Evolutionary conservation across 179 eudicot species (phyloP).

Genomic region (Actinidia chinensis): DNA sequence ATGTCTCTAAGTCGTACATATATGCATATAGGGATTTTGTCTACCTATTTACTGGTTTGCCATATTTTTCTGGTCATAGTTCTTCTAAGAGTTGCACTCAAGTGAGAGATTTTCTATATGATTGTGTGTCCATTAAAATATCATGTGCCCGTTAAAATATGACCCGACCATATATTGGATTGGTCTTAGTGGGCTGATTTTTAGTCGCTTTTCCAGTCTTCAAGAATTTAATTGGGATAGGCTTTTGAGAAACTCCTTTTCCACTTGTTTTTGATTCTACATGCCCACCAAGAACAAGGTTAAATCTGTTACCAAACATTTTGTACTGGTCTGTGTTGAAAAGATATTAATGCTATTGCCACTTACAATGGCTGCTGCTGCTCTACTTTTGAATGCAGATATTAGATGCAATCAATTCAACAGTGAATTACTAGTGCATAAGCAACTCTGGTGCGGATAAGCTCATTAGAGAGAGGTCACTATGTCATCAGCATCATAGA

Average conservation of each 20-base stretch:
- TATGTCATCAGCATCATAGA: not conserved
- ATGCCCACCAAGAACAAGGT: slow-evolving; percentile 94
- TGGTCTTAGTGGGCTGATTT: not conserved
- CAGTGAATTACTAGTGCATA: slow-evolving; percentile 62
- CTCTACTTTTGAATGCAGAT: slow-evolving; percentile 49
- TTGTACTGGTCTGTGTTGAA: not conserved
- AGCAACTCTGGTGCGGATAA: not conserved
- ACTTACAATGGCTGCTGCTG: slow-evolving; percentile 8
- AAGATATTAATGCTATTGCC: not conserved
- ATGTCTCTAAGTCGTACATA: too few species aligned
- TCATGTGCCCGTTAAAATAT: too few species aligned
- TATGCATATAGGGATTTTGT: too few species aligned
- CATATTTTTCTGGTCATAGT: too few species aligned
- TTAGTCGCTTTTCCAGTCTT: not conserved
- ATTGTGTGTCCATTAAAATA: too few species aligned
- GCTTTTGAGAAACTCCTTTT: slow-evolving; percentile 76
- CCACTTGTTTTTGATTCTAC: slow-evolving; percentile 95
- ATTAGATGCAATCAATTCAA: slow-evolving; percentile 82
- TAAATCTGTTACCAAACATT: not conserved
- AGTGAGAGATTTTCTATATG: too few species aligned
- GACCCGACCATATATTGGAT: too few species aligned
- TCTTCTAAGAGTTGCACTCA: too few species aligned
- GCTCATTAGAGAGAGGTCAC: not conserved
- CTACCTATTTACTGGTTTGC: too few species aligned
- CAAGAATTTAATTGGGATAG: not conserved